These are phyloP conservation scores for Dunaliella sp. DNA, from an alignment of 139 green algal species.

Conservation along the genomic window DNA sequence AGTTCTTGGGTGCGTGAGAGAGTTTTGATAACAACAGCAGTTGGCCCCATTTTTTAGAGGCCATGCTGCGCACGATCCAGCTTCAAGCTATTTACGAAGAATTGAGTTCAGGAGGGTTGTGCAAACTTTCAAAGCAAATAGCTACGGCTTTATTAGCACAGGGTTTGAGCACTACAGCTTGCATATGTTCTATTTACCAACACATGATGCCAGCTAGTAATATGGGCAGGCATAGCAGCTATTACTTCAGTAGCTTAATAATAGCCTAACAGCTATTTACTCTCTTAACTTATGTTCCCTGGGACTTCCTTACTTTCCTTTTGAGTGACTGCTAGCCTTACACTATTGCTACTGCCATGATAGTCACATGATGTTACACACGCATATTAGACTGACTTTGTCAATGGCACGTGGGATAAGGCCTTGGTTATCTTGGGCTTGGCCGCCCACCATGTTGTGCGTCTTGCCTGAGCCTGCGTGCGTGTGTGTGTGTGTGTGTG, in stretches of 20 bases:
- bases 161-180: too few relatives aligned
- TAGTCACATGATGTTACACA: too few relatives aligned
- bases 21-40: too few relatives aligned
- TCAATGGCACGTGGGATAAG: slow-evolving; percentile 81
- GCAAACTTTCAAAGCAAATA: too few relatives aligned
- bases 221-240: not conserved
- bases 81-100: too few relatives aligned
- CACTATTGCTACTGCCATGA: not conserved
- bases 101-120: too few relatives aligned
- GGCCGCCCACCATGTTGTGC: slow-evolving; percentile 83
- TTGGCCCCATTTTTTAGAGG: too few relatives aligned
- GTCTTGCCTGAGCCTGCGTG: slow-evolving; percentile 83
- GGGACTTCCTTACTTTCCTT: slow-evolving; percentile 27
- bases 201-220: not conserved
- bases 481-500: not conserved
- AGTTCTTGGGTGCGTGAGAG: too few relatives aligned
- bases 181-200: too few relatives aligned
- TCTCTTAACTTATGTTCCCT: slow-evolving; percentile 9
- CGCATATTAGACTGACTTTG: slow-evolving; percentile 67
- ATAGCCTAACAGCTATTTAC: slow-evolving; percentile 7
- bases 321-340: slow-evolving; percentile 22
- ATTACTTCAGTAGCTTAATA: not conserved
- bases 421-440: slow-evolving; percentile 45
- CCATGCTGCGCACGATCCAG: too few relatives aligned
- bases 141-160: too few relatives aligned